A percentile compares a stretch with the other conserved stretches of the same genome.
Conservation (phyloP, 2,329 filamentous ascomycete genomes). For the Cordyceps tenuipes region DNA sequence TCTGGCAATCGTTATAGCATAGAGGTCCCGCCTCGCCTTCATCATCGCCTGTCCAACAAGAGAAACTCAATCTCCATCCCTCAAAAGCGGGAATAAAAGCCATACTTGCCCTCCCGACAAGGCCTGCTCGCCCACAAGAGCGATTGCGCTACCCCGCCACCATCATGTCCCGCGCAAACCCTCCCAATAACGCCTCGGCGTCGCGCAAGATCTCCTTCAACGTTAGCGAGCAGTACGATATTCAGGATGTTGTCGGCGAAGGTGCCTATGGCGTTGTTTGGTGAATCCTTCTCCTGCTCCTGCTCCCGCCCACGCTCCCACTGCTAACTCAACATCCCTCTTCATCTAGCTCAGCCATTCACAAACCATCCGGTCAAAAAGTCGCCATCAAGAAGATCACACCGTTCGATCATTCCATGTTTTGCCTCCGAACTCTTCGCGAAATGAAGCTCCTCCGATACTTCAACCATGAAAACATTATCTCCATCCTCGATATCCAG, state of each 20-base stretch:
- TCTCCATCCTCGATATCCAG: conserved; percentile 98
- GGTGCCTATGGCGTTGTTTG: conserved; percentile 98
- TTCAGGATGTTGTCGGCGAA: conserved; percentile 98
- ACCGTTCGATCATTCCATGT: conserved; percentile 98
- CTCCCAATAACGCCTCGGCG: conserved; percentile 50
- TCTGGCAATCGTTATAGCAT: not conserved
- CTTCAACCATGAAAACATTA: conserved; percentile 99
- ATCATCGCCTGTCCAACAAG: not conserved
- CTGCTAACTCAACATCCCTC: not conserved
- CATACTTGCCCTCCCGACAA: not conserved
- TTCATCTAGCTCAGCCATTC: conserved; percentile 71
- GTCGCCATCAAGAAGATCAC: conserved; percentile 99
- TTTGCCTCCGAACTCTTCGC: conserved; percentile 88
- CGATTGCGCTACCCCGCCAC: conserved; percentile 13
- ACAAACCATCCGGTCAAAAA: conserved; percentile 97
- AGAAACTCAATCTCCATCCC: not conserved
- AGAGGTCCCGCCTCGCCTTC: not conserved
- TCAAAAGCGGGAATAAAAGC: not conserved
- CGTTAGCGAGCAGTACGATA: conserved; percentile 98
- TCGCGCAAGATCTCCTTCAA: conserved; percentile 99
- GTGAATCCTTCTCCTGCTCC: conserved; percentile 44
- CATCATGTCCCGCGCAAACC: conserved; percentile 48
- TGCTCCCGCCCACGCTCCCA: conserved; percentile 2
- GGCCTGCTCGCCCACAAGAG: not conserved
- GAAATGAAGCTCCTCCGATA: conserved; percentile 99